Evolutionary conservation across 75 land plant genomes (phyloP), one percentile per base, ranked within the genome.

Genomic region (Azolla pinnata): DNA sequence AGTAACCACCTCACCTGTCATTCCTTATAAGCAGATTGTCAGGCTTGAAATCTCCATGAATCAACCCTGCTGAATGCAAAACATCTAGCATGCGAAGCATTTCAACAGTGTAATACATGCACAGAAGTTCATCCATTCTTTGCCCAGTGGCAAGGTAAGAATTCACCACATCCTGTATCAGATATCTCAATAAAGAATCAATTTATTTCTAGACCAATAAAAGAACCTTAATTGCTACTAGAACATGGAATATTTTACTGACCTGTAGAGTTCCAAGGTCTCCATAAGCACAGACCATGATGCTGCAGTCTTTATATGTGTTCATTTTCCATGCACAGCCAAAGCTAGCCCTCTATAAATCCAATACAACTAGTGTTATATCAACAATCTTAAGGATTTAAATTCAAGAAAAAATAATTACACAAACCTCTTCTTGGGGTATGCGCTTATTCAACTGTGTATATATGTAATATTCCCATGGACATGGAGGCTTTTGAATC

Each of bases 391-490:
- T 23, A 26, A 48, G 45, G 24, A 27, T 14, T 2, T 54, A 2
- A 54, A 29, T 5, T 7, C 57, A 14, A 54, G 12, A 4, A 1
- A 17, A 9, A 14, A 34, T 45, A 50, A 42, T 31, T 46, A 27
- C 25, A 21, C 9, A 2, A 31, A 93, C 99, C 67, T 90, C 84
- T 18, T 59, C 79, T 35, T 60, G 57, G 51, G 82, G 52, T 38
- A 95, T 80, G 1, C 81, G 81, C 38, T 63, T 52, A 63, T 95
- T 95, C 54, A 95, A 85, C 66, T 86, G 91, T 4, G 78, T 76
- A 63, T 95, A 95, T 74, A 90, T 82, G 71, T 95, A 86, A 57
- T 86, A 95, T 54, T 95, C 99, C 99, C 99, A 95, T 48, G 88
- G 83, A 57, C 86, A 95, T 38, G 92, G 56, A 25, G 99, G 99